A percentile compares a stretch with the other conserved stretches of the same genome.
These are phyloP conservation scores for Cudoniella acicularis DNA, from an alignment of 495 filamentous ascomycete species.

Conservation along the genomic window DNA sequence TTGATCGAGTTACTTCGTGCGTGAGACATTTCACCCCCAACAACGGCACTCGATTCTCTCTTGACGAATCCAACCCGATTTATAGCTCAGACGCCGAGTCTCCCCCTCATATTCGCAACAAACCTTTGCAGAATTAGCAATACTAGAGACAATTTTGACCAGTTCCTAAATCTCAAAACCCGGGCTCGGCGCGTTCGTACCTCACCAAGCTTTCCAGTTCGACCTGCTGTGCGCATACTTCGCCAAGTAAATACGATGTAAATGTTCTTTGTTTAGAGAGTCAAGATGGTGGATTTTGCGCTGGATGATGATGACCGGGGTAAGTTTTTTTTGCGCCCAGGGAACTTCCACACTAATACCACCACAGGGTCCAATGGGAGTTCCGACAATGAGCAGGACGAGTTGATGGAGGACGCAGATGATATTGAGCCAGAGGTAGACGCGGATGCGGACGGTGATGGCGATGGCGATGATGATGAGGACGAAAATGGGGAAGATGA, in stretches of 20 bases:
- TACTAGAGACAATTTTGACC: not conserved
- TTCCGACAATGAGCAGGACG: slow-evolving; percentile 69
- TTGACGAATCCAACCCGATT: not conserved
- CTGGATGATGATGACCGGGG: slow-evolving; percentile 57
- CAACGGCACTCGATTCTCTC: too few relatives aligned
- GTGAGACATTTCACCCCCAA: not conserved
- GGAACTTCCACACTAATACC: slow-evolving; percentile 17
- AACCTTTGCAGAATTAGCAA: not conserved
- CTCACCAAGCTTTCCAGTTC: not conserved
- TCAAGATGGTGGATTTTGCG: slow-evolving; percentile 27
- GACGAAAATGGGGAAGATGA: slow-evolving; percentile 57
- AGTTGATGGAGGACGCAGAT: slow-evolving; percentile 62
- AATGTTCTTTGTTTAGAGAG: slow-evolving; percentile 8
- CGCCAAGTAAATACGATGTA: slow-evolving; percentile 11
- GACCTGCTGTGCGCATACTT: not conserved
- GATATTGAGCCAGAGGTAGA: slow-evolving; percentile 38
- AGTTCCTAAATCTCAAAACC: not conserved
- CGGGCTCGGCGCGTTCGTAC: not conserved
- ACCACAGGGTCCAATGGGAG: slow-evolving; percentile 58
- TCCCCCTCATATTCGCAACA: not conserved
- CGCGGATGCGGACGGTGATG: slow-evolving; percentile 45
- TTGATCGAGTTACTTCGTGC: not conserved
- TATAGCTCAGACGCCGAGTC: not conserved
- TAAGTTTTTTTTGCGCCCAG: slow-evolving; percentile 21
- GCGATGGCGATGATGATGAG: slow-evolving; percentile 60